Evolutionary conservation across 805 yeast genomes (phyloP).

Genomic region (Lipomyces sp.): DNA sequence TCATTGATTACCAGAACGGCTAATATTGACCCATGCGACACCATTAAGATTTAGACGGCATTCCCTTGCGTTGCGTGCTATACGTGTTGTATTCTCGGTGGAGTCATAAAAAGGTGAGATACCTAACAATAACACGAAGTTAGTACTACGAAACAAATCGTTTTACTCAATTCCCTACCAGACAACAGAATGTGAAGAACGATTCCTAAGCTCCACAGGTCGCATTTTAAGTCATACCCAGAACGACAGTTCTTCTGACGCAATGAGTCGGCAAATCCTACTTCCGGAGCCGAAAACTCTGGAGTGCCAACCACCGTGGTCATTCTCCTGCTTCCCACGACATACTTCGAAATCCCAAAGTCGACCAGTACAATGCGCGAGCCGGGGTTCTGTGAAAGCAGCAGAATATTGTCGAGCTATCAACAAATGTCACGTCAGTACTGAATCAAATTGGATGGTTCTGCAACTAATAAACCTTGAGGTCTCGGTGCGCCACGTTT

Average conservation of each 20-base stretch:
- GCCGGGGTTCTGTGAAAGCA: constrained; percentile 58
- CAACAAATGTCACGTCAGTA: background rate
- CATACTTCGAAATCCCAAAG: constrained; percentile 61
- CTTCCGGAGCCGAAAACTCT: constrained; percentile 76
- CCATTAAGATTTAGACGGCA: constrained; percentile 51
- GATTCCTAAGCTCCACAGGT: constrained; percentile 72
- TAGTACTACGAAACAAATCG: background rate
- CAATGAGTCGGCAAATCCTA: constrained; percentile 50
- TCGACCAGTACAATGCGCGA: constrained; percentile 66
- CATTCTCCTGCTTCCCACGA: constrained; percentile 47
- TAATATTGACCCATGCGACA: constrained; percentile 52
- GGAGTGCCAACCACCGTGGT: constrained; percentile 65
- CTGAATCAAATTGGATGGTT: background rate
- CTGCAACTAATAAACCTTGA: constrained; percentile 47
- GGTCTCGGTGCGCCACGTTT: constrained; percentile 67
- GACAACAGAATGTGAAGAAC: constrained; percentile 62
- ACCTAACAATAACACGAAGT: constrained; percentile 45
- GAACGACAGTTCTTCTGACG: constrained; percentile 14
- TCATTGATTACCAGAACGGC: constrained; percentile 24
- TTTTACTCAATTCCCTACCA: constrained; percentile 19
- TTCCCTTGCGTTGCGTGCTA: constrained; percentile 50
- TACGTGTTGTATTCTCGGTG: constrained; percentile 49
- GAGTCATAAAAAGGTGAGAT: constrained; percentile 65
- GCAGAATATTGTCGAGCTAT: constrained; percentile 61
- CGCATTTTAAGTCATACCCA: constrained; percentile 64